Percentiles rank a stretch among this genome's conserved stretches.
Conservation (phyloP, 805 yeast genomes). For the Lipomyces kockii region DNA sequence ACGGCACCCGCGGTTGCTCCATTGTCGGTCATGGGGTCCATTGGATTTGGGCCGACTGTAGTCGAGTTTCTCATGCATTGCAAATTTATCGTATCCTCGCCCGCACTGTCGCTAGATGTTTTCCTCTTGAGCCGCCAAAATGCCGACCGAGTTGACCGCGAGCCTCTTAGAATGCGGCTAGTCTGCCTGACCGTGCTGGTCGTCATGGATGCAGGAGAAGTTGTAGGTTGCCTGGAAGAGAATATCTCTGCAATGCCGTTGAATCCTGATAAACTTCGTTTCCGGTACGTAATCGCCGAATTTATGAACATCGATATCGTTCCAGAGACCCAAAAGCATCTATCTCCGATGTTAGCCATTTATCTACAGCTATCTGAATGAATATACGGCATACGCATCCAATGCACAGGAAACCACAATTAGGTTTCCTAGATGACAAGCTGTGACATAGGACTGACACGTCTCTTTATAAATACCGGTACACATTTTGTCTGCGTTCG, state of each 20-base stretch:
- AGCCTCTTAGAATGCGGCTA: background rate
- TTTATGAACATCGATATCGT: constrained; percentile 28
- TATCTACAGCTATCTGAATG: background rate
- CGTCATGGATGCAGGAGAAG: background rate
- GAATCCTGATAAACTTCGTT: constrained; percentile 15
- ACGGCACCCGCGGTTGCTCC: background rate
- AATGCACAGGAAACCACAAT: constrained; percentile 27
- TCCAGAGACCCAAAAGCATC: constrained; percentile 28
- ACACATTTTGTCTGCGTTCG: constrained; percentile 17
- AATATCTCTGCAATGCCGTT: constrained; percentile 1
- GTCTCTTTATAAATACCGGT: constrained; percentile 8
- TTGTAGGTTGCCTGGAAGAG: background rate
- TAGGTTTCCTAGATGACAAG: constrained; percentile 27
- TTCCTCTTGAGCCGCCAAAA: background rate
- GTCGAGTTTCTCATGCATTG: background rate
- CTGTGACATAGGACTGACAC: constrained; percentile 20
- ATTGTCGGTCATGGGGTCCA: background rate
- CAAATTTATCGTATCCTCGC: background rate
- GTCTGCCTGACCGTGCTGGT: background rate
- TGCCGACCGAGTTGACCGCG: background rate
- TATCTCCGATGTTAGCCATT: constrained; percentile 2
- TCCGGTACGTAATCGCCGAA: constrained; percentile 29
- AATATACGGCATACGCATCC: constrained; percentile 16
- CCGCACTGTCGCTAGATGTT: background rate
- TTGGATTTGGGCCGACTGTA: background rate